Percentiles rank a stretch among this genome's conserved stretches.
Conservation (phyloP, 495 filamentous ascomycete genomes). For the Talaromyces proteolyticus region DNA sequence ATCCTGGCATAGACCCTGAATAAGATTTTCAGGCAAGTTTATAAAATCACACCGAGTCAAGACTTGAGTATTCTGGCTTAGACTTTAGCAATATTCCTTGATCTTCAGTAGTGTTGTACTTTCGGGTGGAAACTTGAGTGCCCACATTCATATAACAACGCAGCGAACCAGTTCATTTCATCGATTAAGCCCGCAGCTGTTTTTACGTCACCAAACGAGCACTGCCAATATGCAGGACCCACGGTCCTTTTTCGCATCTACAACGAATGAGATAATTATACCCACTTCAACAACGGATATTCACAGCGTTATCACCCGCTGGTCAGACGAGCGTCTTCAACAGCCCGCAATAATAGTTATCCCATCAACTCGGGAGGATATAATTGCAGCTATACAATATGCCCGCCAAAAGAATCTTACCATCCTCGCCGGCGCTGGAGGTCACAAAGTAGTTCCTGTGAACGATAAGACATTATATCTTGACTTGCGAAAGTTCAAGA, state of each 20-base stretch:
- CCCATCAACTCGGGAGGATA: background rate
- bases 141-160: too few species aligned
- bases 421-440: background rate
- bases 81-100: too few species aligned
- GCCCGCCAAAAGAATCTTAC: background rate
- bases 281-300: background rate
- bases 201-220: too few species aligned
- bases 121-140: too few species aligned
- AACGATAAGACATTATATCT: background rate
- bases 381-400: background rate
- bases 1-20: too few species aligned
- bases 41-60: too few species aligned
- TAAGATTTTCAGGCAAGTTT: too few species aligned
- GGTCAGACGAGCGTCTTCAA: background rate
- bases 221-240: background rate
- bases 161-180: too few species aligned
- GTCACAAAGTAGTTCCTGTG: background rate
- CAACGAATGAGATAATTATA: background rate
- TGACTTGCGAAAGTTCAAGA: background rate
- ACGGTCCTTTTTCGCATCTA: background rate
- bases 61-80: too few species aligned
- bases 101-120: too few species aligned
- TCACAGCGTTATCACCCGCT: background rate
- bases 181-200: too few species aligned
- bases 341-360: background rate